Evolutionary conservation across 495 filamentous ascomycete species (phyloP).

Genomic region (Aeminium ludgeri): DNA sequence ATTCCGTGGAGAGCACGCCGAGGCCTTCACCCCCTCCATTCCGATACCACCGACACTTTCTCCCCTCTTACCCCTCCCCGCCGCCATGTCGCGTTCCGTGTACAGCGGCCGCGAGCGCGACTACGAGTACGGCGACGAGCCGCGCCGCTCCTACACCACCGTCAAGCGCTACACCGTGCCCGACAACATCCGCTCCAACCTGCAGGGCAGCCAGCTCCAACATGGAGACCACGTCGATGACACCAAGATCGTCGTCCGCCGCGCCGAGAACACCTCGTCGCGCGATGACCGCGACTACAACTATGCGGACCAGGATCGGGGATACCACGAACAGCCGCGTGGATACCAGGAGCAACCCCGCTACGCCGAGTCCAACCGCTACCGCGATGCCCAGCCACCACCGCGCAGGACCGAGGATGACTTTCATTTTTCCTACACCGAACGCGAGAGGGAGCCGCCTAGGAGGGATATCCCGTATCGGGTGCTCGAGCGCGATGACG

Average conservation of each 20-base stretch:
- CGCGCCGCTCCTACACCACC: conserved; percentile 21
- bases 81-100: no score
- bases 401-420: no score
- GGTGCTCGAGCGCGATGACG: conserved; percentile 19
- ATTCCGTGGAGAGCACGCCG: no score
- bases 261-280: conserved; percentile 8
- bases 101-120: no score
- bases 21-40: no score
- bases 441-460: conserved; percentile 8
- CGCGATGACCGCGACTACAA: not conserved
- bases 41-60: no score
- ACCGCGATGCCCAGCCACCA: no score
- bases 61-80: no score
- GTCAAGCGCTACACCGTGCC: conserved; percentile 28
- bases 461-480: conserved; percentile 9
- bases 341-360: not conserved
- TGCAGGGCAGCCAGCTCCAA: not conserved
- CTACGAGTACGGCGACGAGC: conserved; percentile 11
- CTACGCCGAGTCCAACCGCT: no score
- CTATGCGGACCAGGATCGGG: not conserved
- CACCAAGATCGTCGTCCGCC: conserved; percentile 21
- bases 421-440: not conserved
- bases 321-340: not conserved
- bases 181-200: conserved; percentile 11
- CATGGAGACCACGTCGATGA: conserved; percentile 18